These are phyloP conservation scores for Vigna mungo DNA, from an alignment of 306 rosid species.

Conservation along the genomic window DNA sequence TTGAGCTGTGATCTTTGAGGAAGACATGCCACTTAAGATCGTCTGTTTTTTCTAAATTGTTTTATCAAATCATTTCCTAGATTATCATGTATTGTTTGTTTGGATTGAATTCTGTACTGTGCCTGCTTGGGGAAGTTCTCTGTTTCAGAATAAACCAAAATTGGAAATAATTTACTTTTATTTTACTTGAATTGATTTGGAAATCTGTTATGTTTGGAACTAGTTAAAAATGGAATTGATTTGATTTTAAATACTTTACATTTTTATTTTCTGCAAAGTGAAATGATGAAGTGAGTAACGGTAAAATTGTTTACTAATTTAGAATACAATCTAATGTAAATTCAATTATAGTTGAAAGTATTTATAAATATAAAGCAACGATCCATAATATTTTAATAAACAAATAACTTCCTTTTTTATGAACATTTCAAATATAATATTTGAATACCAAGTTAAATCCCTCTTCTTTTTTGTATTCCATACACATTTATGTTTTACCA, in stretches of 20 bases:
- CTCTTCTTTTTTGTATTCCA: neutral
- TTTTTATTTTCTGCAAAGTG: neutral
- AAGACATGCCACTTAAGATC: constrained; percentile 14
- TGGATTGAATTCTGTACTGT: constrained; percentile 24
- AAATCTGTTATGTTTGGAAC: neutral
- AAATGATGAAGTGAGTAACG: too few relatives aligned
- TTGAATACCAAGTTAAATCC: constrained; percentile 8
- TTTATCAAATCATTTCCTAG: constrained; percentile 27
- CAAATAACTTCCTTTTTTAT: neutral
- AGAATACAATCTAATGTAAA: constrained; percentile 13
- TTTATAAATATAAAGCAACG: neutral
- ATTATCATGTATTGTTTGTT: constrained; percentile 22
- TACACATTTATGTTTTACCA: constrained; percentile 6
- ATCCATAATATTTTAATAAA: neutral
- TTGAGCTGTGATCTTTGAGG: constrained; percentile 23
- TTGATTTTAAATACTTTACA: constrained; percentile 4
- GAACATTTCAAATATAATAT: neutral
- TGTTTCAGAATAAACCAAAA: constrained; percentile 1
- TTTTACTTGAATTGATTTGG: neutral
- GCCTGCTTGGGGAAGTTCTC: neutral
- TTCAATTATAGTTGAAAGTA: neutral
- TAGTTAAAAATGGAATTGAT: neutral
- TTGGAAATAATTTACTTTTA: constrained; percentile 4
- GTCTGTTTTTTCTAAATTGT: constrained; percentile 5
- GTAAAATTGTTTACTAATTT: constrained; percentile 13